Evolutionary conservation across 1,284 basidiomycete species (phyloP).

Genomic region (Tranzscheliella williamsii): DNA sequence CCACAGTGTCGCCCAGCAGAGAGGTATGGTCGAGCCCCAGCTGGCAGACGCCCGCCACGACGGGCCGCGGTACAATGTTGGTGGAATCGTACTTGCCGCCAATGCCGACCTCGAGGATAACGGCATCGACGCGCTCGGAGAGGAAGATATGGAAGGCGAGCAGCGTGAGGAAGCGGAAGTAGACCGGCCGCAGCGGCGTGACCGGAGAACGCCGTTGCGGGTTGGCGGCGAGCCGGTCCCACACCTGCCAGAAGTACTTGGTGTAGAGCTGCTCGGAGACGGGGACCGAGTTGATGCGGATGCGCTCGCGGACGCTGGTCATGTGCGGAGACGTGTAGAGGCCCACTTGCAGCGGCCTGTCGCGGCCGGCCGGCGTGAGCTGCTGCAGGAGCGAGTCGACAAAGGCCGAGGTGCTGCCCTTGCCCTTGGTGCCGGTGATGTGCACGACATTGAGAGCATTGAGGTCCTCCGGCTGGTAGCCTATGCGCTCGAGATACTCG

Average conservation of each 20-base stretch:
- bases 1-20: slow-evolving; percentile 84
- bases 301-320: slow-evolving; percentile 91
- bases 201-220: slow-evolving; percentile 31
- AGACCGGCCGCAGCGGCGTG: slow-evolving; percentile 78
- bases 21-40: slow-evolving; percentile 92
- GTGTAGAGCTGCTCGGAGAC: slow-evolving; percentile 86
- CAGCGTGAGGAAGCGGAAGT: slow-evolving; percentile 91
- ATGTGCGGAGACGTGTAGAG: slow-evolving; percentile 97
- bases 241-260: slow-evolving; percentile 92
- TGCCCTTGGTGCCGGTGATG: slow-evolving; percentile 98
- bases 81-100: slow-evolving; percentile 95
- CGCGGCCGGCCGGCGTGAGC: slow-evolving; percentile 30
- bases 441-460: slow-evolving; percentile 91
- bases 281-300: slow-evolving; percentile 88
- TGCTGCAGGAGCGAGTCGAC: slow-evolving; percentile 56
- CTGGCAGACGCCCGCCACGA: slow-evolving; percentile 85
- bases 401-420: slow-evolving; percentile 96
- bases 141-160: slow-evolving; percentile 91
- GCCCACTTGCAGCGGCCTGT: slow-evolving; percentile 64
- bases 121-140: slow-evolving; percentile 77
- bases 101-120: slow-evolving; percentile 94
- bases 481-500: slow-evolving; percentile 84
- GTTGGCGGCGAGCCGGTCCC: slow-evolving; percentile 82
- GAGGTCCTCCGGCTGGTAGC: slow-evolving; percentile 77
- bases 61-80: slow-evolving; percentile 87